Evolutionary conservation across 2,329 filamentous ascomycete species (phyloP).

Genomic region (Trichoderma sp.): DNA sequence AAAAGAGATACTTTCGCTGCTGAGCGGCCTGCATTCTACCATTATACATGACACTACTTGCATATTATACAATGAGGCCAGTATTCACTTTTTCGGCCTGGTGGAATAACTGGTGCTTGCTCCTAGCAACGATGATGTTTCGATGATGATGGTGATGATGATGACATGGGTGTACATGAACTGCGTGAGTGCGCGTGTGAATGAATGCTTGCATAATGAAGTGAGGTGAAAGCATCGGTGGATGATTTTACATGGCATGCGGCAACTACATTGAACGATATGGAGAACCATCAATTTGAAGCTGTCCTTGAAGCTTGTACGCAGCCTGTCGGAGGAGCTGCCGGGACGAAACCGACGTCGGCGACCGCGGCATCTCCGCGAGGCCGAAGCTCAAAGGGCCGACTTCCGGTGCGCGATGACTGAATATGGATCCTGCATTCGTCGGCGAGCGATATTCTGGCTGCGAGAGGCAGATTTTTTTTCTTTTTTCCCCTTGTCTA

Average conservation of each 20-base stretch:
- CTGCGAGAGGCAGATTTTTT: background rate
- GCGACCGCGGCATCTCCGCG: constrained; percentile 5
- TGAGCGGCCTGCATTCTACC: constrained; percentile 36
- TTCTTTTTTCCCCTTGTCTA: background rate
- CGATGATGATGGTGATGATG: background rate
- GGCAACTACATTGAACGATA: background rate
- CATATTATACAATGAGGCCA: background rate
- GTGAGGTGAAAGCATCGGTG: background rate
- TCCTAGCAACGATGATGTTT: background rate
- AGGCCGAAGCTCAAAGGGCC: constrained; percentile 3
- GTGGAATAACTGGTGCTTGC: background rate
- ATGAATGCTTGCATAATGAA: background rate
- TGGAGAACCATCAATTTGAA: background rate
- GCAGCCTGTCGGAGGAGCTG: background rate
- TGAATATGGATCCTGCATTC: background rate
- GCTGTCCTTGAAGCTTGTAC: background rate
- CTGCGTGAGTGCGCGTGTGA: background rate
- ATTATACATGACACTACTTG: background rate
- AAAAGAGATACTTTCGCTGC: constrained; percentile 87
- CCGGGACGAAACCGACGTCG: background rate
- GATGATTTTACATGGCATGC: background rate
- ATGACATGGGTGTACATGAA: background rate
- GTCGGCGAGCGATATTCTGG: background rate
- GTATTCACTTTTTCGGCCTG: background rate
- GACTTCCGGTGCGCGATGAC: constrained; percentile 1